These are phyloP conservation scores for Thelephora ganbajun DNA, from an alignment of 768 basidiomycete genomes.

Conservation along the genomic window DNA sequence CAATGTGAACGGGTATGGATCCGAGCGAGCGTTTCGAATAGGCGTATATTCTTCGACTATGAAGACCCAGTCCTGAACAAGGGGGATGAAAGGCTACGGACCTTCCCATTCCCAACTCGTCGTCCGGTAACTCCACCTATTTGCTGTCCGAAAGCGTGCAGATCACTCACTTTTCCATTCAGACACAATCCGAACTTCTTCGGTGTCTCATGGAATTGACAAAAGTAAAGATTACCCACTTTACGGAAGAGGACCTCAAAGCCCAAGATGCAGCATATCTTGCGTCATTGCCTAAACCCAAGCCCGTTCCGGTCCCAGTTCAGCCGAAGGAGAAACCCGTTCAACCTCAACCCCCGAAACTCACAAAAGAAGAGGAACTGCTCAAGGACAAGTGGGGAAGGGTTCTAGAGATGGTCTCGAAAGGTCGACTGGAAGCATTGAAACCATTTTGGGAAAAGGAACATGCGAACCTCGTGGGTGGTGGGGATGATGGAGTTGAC, in stretches of 20 bases:
- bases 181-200: conserved; percentile 85
- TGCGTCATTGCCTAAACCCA: conserved; percentile 78
- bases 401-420: conserved; percentile 81
- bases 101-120: conserved; percentile 93
- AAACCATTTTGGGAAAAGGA: conserved; percentile 76
- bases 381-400: conserved; percentile 71
- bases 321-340: conserved; percentile 27
- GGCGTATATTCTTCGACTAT: conserved; percentile 82
- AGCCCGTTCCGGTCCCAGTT: conserved; percentile 30
- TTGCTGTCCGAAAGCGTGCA: not conserved
- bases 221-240: conserved; percentile 69
- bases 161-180: not conserved
- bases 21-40: conserved; percentile 77
- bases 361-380: conserved; percentile 71
- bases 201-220: conserved; percentile 83
- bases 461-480: not conserved
- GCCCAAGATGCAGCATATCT: conserved; percentile 84
- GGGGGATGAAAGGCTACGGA: conserved; percentile 68
- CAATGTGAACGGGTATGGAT: conserved; percentile 88
- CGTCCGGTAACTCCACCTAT: conserved; percentile 53
- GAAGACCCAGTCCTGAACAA: conserved; percentile 66
- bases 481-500: conserved; percentile 41
- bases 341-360: conserved; percentile 25
- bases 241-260: conserved; percentile 74
- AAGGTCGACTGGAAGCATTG: conserved; percentile 72